Evolutionary conservation across 768 basidiomycete species (phyloP).

Genomic region (Porpolomopsis calyptriformis): DNA sequence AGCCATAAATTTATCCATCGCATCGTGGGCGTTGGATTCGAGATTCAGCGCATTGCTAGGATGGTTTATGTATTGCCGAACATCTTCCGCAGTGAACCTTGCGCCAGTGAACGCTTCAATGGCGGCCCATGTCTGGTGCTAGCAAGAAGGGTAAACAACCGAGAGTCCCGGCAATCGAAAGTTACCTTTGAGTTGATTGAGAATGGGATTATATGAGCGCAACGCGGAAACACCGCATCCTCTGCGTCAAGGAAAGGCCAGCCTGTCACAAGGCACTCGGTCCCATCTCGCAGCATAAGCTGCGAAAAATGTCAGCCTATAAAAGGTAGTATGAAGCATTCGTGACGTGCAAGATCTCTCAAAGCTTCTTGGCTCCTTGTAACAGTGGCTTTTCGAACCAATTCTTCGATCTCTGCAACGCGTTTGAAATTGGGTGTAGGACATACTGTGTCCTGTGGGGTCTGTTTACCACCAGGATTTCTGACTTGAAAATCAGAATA

Average conservation of each 20-base stretch:
- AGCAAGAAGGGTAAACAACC: background rate
- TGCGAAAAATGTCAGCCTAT: background rate
- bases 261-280: background rate
- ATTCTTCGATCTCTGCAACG: background rate
- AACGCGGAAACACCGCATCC: background rate
- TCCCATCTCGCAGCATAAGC: background rate
- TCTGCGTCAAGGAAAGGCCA: background rate
- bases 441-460: slow-evolving; percentile 1
- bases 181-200: background rate
- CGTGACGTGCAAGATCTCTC: slow-evolving; percentile 4
- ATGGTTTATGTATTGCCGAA: slow-evolving; percentile 3
- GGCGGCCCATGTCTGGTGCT: background rate
- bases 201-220: slow-evolving; percentile 1
- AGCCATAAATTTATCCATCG: slow-evolving; percentile 8
- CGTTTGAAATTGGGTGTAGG: background rate
- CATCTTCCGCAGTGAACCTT: background rate
- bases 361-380: slow-evolving; percentile 1
- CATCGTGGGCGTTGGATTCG: slow-evolving; percentile 18
- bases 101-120: slow-evolving; percentile 1
- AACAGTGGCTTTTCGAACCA: background rate
- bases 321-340: background rate
- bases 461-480: slow-evolving; percentile 3
- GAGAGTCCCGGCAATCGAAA: background rate
- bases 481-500: background rate
- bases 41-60: slow-evolving; percentile 7